Conservation (phyloP, 225 moss, liverwort and hornwort genomes). For the Sphagnum tenellum region DNA sequence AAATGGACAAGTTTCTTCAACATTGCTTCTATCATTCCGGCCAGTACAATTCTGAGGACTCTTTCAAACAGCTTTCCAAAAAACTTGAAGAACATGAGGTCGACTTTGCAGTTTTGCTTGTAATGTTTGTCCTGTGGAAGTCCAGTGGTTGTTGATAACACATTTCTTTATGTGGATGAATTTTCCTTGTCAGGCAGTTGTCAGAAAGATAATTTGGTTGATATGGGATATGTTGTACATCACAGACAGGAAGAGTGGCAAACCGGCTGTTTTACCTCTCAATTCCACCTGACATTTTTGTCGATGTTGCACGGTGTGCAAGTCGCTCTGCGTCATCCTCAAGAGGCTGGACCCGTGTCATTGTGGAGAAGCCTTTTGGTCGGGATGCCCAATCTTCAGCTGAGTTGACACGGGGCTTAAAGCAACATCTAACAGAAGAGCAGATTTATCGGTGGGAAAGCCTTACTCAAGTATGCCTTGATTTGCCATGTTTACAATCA, state of each 20-base stretch:
- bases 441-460: constrained; percentile 75
- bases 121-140: not conserved
- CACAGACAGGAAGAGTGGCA: constrained; percentile 63
- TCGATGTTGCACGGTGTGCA: constrained; percentile 86
- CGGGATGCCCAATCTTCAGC: constrained; percentile 86
- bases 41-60: constrained; percentile 70
- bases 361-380: constrained; percentile 95
- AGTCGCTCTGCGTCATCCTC: constrained; percentile 73
- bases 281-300: constrained; percentile 85
- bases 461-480: too few species aligned
- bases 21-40: constrained; percentile 83
- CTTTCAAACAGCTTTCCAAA: constrained; percentile 59
- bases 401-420: constrained; percentile 69
- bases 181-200: too few species aligned
- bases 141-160: too few species aligned
- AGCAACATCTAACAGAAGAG: constrained; percentile 69
- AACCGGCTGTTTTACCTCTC: constrained; percentile 92
- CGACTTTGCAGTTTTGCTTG: constrained; percentile 1
- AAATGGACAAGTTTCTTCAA: constrained; percentile 69
- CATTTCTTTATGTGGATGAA: too few species aligned
- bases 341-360: constrained; percentile 84
- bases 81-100: constrained; percentile 77
- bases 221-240: not conserved
- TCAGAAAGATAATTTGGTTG: too few species aligned
- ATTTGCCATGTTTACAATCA: too few species aligned